Conservation (phyloP, 225 moss, liverwort and hornwort genomes). For the Ulota crispa region DNA sequence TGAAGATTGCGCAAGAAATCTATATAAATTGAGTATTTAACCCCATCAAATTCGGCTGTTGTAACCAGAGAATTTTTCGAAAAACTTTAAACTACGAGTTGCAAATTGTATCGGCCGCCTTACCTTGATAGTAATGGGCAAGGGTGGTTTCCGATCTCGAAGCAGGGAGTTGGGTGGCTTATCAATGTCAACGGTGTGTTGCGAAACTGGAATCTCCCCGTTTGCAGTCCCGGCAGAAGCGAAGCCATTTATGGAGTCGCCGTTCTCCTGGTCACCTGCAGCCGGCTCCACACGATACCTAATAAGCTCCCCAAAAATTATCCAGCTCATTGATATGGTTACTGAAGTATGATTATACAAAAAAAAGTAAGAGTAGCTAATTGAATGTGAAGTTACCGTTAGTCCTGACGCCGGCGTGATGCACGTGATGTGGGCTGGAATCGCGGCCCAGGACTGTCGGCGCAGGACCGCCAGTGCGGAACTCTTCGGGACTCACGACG, state of each 20-base stretch:
- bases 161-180: not conserved
- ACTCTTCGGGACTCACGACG: not conserved
- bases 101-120: not conserved
- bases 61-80: no score
- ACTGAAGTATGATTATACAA: not conserved
- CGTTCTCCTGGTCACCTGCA: conserved; percentile 41
- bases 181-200: conserved; percentile 53
- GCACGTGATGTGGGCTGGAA: conserved; percentile 16
- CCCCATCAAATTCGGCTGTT: not conserved
- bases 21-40: not conserved
- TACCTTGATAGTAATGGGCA: conserved; percentile 76
- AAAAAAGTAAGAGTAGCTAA: not conserved
- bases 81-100: not conserved
- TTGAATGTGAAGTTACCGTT: conserved; percentile 15
- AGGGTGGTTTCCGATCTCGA: conserved; percentile 53
- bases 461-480: not conserved
- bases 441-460: conserved; percentile 6
- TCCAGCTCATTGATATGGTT: not conserved
- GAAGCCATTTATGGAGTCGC: not conserved
- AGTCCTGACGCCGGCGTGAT: conserved; percentile 3
- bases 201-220: not conserved
- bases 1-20: not conserved
- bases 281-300: not conserved
- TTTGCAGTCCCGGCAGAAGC: not conserved
- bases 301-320: not conserved